These are phyloP conservation scores for Sugiyamaella xylanicola DNA, from an alignment of 1,139 yeast genomes.

Conservation along the genomic window DNA sequence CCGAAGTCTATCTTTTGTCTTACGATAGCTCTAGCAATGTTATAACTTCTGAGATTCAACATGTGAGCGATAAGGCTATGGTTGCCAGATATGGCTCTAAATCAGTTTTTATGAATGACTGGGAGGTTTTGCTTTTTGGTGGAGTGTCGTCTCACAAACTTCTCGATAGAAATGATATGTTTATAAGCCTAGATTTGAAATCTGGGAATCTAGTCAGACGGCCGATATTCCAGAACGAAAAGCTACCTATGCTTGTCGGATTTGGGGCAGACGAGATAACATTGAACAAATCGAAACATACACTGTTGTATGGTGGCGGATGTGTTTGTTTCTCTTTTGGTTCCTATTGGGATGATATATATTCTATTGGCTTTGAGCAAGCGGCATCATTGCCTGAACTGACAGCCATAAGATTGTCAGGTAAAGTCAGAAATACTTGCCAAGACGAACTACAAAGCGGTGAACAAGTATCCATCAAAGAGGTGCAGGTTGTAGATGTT, in stretches of 20 bases:
- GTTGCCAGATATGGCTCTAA: constrained; percentile 54
- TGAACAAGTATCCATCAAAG: not conserved
- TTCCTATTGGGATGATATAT: constrained; percentile 56
- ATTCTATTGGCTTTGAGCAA: constrained; percentile 24
- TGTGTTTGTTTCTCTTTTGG: constrained; percentile 87
- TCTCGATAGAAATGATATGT: constrained; percentile 45
- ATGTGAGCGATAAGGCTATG: constrained; percentile 35
- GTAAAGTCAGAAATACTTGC: not conserved
- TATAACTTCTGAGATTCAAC: constrained; percentile 25
- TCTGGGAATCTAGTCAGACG: constrained; percentile 23
- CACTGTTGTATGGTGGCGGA: constrained; percentile 65
- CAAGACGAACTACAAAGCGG: not conserved
- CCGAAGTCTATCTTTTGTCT: constrained; percentile 38
- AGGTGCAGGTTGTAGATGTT: not conserved
- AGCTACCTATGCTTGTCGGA: constrained; percentile 63
- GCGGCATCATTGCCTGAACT: not conserved
- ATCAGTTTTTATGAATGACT: constrained; percentile 28
- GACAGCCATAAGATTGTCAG: not conserved
- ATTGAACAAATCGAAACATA: too few species aligned
- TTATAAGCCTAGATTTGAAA: constrained; percentile 44
- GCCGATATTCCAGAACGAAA: constrained; percentile 24
- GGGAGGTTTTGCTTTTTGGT: constrained; percentile 54
- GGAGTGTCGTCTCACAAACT: constrained; percentile 55
- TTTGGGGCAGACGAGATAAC: constrained; percentile 29
- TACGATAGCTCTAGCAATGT: constrained; percentile 20